phyloP scores from a whole-genome alignment of 805 yeast genomes.

The Schwanniomyces polymorphus region DNA sequence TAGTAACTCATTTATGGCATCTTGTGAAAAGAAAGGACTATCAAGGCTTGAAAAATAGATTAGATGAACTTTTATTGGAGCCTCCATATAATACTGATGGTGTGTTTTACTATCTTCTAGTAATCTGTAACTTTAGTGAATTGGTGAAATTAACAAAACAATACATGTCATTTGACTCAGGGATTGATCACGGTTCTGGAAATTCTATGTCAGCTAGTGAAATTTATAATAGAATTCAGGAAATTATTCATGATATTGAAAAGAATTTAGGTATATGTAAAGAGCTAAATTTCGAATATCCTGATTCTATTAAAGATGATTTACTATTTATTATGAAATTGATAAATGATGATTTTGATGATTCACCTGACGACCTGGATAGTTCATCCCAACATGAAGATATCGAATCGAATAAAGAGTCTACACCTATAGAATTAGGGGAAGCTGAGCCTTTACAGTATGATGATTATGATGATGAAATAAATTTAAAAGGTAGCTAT shows the following conservation, averaged over 20 bases:
- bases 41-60: conserved; percentile 28
- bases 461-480: background rate
- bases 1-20: conserved; percentile 43
- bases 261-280: conserved; percentile 21
- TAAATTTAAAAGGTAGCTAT: background rate
- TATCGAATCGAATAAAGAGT: background rate
- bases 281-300: conserved; percentile 21
- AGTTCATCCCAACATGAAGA: background rate
- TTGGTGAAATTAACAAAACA: conserved; percentile 16
- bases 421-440: background rate
- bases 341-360: conserved; percentile 1
- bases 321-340: conserved; percentile 5
- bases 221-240: conserved; percentile 7
- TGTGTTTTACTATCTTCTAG: conserved; percentile 34
- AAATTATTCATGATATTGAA: conserved; percentile 9
- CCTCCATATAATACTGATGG: conserved; percentile 47
- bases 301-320: conserved; percentile 16
- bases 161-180: conserved; percentile 2
- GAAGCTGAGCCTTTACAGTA: background rate
- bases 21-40: conserved; percentile 36
- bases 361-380: background rate
- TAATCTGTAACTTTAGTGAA: conserved; percentile 26
- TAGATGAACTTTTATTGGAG: conserved; percentile 37
- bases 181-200: background rate
- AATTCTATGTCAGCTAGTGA: conserved; percentile 6